Percentiles rank a stretch among this genome's conserved stretches.
Evolutionary conservation across 495 filamentous ascomycete genomes (phyloP).

Genomic region (Penicillium cosmopolitanum): DNA sequence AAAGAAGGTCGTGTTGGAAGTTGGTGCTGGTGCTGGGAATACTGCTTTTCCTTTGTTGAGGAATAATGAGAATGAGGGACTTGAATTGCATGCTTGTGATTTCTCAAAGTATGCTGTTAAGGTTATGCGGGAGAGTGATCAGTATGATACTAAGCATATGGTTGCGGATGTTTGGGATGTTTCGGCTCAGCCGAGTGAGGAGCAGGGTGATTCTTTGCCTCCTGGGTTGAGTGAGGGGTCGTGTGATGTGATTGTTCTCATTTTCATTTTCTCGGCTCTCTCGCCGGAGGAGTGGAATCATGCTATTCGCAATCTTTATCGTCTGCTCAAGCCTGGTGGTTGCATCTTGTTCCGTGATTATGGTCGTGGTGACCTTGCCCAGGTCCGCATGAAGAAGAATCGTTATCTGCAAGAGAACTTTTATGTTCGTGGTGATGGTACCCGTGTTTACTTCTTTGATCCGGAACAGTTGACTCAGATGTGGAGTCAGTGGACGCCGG

Average conservation of each 20-base stretch:
- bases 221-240: slow-evolving; percentile 72
- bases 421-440: slow-evolving; percentile 93
- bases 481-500: slow-evolving; percentile 63
- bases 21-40: slow-evolving; percentile 95
- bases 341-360: slow-evolving; percentile 94
- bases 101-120: slow-evolving; percentile 90
- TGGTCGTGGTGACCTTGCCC: slow-evolving; percentile 90
- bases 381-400: slow-evolving; percentile 94
- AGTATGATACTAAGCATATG: slow-evolving; percentile 66
- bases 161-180: slow-evolving; percentile 93
- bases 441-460: slow-evolving; percentile 96
- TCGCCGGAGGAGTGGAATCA: slow-evolving; percentile 80
- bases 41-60: slow-evolving; percentile 88
- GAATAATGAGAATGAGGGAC: slow-evolving; percentile 75
- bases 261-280: slow-evolving; percentile 96
- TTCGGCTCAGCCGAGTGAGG: slow-evolving; percentile 52
- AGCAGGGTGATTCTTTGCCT: slow-evolving; percentile 56
- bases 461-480: slow-evolving; percentile 77
- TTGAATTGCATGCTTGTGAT: slow-evolving; percentile 89
- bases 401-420: slow-evolving; percentile 95
- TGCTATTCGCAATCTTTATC: slow-evolving; percentile 80
- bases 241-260: slow-evolving; percentile 88
- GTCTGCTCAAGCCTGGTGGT: slow-evolving; percentile 84
- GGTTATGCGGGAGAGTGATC: slow-evolving; percentile 75
- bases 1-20: slow-evolving; percentile 72